Conservation (phyloP, 2,329 filamentous ascomycete species). For the Emergomyces orientalis region DNA sequence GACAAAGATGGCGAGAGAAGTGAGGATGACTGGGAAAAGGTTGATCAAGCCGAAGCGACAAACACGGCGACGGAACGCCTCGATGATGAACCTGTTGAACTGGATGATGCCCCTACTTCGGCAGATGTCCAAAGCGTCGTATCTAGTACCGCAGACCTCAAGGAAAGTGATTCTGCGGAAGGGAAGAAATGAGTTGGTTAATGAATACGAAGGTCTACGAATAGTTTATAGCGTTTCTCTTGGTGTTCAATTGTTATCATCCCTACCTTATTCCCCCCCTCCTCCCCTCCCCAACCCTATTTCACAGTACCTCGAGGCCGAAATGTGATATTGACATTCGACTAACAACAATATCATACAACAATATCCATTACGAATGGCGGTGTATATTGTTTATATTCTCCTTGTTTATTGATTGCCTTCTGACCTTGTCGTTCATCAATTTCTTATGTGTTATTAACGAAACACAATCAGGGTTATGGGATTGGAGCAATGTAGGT, state of each 20-base stretch:
- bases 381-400: background rate
- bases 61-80: constrained; percentile 19
- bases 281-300: background rate
- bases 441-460: background rate
- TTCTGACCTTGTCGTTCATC: background rate
- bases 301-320: background rate
- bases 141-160: constrained; percentile 23
- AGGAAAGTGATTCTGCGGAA: background rate
- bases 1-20: constrained; percentile 21
- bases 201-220: background rate
- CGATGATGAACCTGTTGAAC: constrained; percentile 28
- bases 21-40: constrained; percentile 35
- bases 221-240: background rate
- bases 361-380: background rate
- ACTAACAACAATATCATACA: background rate
- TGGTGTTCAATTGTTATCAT: background rate
- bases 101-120: constrained; percentile 23
- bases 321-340: background rate
- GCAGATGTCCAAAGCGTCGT: constrained; percentile 30
- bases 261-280: background rate
- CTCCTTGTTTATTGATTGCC: background rate
- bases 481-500: background rate
- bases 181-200: constrained; percentile 1
- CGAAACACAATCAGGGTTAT: background rate
- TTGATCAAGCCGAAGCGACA: constrained; percentile 24